Base-by-base conservation (phyloP, 2,329 filamentous ascomycete species). In the Cytospora mali region DNA sequence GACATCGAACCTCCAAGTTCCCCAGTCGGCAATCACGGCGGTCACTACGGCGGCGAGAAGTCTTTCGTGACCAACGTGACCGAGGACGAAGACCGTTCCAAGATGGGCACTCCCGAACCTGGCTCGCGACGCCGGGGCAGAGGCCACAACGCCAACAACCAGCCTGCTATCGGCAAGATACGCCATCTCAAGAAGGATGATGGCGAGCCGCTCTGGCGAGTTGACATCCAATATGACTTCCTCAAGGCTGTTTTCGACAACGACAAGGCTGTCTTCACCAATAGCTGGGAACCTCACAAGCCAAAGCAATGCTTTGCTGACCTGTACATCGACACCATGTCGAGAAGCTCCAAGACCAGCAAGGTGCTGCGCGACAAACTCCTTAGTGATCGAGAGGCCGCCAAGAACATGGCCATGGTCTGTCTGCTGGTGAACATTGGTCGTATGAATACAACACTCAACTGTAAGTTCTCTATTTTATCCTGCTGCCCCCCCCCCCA, bases 351-450 rank as follows among this genome's bases (percentile, higher is more conserved):
- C 82, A 99, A 99, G 81, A 98, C 94, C 29, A 98, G 95, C 82
- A 98, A 98, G 79, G 95, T 99, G 55, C 82, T 99, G 67, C 92
- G 96, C 75, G 95, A 99, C 77, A 98, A 99, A 80, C 83, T 99
- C 67, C 84, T 97, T 71, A 95, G 89, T 69, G 95, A 99, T 74
- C 88, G 92, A 71, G 89, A 92, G 67, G 93, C 93, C 25, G 95
- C 94, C 39, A 93, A 97, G 75, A 94, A 92, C 72, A 99, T 99
- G 95, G 95, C 95, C 58, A 99, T 99, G 95, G 94, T 99, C 64
- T 99, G 95, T 76, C 80, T 99, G 68, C 80, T 99, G 70, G 95
- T 99, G 74, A 99, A 99, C 72, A 91, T 99, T 67, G 95, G 95
- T 63, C 85, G 95, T 67, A 99, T 99, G 95, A 99, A 99, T 76